Percentiles rank a stretch among this genome's conserved stretches.
Conservation (phyloP, 495 filamentous ascomycete genomes). For the Letharia lupina region DNA sequence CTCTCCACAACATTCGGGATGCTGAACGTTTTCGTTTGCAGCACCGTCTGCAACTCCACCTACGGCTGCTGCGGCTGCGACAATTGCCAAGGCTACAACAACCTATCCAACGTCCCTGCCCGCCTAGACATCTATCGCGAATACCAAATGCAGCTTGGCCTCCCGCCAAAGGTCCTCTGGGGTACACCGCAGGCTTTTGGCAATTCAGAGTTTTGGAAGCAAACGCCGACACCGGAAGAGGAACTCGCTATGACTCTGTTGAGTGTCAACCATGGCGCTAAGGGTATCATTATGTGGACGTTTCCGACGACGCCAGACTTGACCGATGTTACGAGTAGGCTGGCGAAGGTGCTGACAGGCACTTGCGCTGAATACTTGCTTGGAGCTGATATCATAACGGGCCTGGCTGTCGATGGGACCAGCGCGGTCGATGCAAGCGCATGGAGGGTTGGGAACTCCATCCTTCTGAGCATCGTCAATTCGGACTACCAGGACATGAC, state of each 20-base stretch:
- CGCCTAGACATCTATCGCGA: constrained; percentile 43
- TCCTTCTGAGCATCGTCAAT: no score
- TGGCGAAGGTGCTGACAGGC: constrained; percentile 24
- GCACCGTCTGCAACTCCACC: constrained; percentile 52
- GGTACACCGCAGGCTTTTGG: constrained; percentile 58
- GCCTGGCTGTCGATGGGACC: background rate
- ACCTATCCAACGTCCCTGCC: constrained; percentile 45
- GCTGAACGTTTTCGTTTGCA: constrained; percentile 26
- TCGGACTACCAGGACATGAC: no score
- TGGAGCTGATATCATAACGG: background rate
- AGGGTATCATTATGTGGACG: constrained; percentile 39
- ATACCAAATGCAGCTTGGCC: constrained; percentile 37
- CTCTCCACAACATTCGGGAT: background rate
- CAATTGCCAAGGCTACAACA: constrained; percentile 43
- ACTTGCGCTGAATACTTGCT: background rate
- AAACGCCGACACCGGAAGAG: constrained; percentile 48
- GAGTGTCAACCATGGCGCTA: constrained; percentile 54
- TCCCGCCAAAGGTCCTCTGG: constrained; percentile 46
- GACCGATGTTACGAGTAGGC: constrained; percentile 20
- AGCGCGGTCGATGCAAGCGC: background rate
- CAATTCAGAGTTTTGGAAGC: constrained; percentile 51
- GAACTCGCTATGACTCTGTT: constrained; percentile 52
- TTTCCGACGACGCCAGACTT: constrained; percentile 28
- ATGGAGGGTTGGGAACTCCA: background rate
- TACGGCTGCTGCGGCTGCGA: constrained; percentile 70